Evolutionary conservation across 768 basidiomycete genomes (phyloP), one percentile per base, ranked within the genome.

Genomic region (Lactarius sp.): DNA sequence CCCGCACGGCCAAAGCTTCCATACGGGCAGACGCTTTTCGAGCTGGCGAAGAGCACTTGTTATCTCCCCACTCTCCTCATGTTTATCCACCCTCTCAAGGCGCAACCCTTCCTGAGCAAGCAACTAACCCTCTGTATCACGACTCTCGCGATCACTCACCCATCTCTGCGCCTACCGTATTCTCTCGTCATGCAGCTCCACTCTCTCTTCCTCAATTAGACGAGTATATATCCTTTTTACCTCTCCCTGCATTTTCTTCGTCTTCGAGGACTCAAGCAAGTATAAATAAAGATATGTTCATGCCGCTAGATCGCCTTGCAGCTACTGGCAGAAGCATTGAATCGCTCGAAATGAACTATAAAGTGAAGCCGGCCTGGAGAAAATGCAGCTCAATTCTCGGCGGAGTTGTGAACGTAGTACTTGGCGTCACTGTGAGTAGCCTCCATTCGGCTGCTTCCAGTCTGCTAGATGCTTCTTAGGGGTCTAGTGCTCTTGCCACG

Each of bases 401-500:
- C 31, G 69, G 77, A 6, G 68, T 80, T 1, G 73, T 80, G 4
- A 83, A 76, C 59, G 46, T 77, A n/a, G 70, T 81, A 6, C 73
- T 88, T 44, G 85, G 84, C 13, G 65, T 85, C 33, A 78, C 81
- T 59, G 88, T 90, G 67, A 39, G 81, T 72, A 14, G 10, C 8
- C 1, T 16, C 36, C 27, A 36, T 20, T 60, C 53, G 37, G 37
- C 6, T 34, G n/a, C 31, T 22, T 27, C 33, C n/a, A 1, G 20
- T 20, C 39, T 33, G 18, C 41, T 44, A 42, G 66, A 58, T 59
- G 12, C 50, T 20, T 66, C 53, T 0, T 51, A 89, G 87, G 87
- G 88, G 12, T 89, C 88, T 2, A 88, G 86, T 71, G 81, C 80
- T 31, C 74, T 88, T 41, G 82, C 86, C 5, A 80, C 82, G 0